Conservation (phyloP, 345 rosid species). For the Corymbia maculata region DNA sequence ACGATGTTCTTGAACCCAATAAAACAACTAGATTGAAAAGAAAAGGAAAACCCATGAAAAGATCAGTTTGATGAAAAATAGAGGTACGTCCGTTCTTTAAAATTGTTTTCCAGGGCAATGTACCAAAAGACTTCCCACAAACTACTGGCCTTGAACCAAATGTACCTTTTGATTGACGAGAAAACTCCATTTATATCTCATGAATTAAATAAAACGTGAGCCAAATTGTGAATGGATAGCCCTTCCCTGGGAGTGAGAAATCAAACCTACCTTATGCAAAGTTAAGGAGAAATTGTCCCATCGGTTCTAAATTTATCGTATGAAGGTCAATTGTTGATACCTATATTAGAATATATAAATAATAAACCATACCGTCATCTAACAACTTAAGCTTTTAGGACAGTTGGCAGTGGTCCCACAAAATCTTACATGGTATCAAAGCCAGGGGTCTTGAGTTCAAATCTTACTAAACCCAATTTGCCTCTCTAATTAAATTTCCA, state of each 20-base stretch:
- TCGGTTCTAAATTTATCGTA: neutral
- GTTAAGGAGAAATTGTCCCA: neutral
- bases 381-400: too few relatives aligned
- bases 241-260: neutral
- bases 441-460: too few relatives aligned
- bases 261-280: accelerated
- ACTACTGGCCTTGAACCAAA: neutral
- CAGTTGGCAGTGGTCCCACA: too few relatives aligned
- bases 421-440: too few relatives aligned
- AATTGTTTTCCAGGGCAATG: neutral
- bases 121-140: neutral
- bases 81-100: neutral
- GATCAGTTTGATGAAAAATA: neutral
- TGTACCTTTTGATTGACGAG: neutral
- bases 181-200: neutral
- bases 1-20: neutral
- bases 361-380: too few relatives aligned
- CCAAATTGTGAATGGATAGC: neutral
- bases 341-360: too few relatives aligned
- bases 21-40: neutral
- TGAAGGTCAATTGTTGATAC: too few relatives aligned
- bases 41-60: neutral
- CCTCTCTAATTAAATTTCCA: too few relatives aligned
- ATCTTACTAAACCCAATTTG: too few relatives aligned
- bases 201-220: neutral